Percentiles rank a stretch among this genome's conserved stretches.
Evolutionary conservation across 2,329 filamentous ascomycete genomes (phyloP).

Genomic region (Fusarium equiseti): DNA sequence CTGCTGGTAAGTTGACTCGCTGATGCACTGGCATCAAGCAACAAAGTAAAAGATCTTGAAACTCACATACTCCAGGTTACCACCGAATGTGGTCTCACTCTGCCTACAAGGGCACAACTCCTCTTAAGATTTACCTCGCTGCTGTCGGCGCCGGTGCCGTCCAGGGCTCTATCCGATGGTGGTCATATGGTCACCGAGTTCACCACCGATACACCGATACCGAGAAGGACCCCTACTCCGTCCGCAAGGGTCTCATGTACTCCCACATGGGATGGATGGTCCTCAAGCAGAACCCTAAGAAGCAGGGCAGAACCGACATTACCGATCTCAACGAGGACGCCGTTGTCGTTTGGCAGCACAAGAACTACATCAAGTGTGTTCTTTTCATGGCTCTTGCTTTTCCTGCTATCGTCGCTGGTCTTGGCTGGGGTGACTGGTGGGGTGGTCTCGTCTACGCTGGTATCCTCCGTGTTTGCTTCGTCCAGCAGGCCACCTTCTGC

Average conservation of each 20-base stretch:
- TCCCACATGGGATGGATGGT: conserved; percentile 88
- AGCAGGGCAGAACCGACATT: conserved; percentile 88
- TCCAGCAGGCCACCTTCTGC: conserved; percentile 93
- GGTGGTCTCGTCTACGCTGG: conserved; percentile 88
- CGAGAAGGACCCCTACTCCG: conserved; percentile 91
- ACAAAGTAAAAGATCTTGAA: background rate
- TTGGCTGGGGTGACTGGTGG: conserved; percentile 83
- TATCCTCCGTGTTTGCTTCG: conserved; percentile 88
- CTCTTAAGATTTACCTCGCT: conserved; percentile 85
- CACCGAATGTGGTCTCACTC: conserved; percentile 88
- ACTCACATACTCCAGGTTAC: conserved; percentile 47
- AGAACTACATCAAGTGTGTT: conserved; percentile 85
- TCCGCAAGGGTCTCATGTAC: conserved; percentile 88
- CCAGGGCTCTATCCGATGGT: conserved; percentile 89
- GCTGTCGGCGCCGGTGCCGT: conserved; percentile 85
- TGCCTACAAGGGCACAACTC: conserved; percentile 81
- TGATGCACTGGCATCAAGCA: background rate
- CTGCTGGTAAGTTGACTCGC: conserved; percentile 68
- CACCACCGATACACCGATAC: conserved; percentile 95
- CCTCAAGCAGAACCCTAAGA: conserved; percentile 92
- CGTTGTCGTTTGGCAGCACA: conserved; percentile 89
- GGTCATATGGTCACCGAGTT: conserved; percentile 86
- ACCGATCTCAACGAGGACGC: conserved; percentile 88
- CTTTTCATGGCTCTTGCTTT: conserved; percentile 81
- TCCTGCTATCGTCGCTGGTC: conserved; percentile 79